Base-by-base conservation (phyloP, 495 filamentous ascomycete species). In the Penicillium flavigenum region DNA sequence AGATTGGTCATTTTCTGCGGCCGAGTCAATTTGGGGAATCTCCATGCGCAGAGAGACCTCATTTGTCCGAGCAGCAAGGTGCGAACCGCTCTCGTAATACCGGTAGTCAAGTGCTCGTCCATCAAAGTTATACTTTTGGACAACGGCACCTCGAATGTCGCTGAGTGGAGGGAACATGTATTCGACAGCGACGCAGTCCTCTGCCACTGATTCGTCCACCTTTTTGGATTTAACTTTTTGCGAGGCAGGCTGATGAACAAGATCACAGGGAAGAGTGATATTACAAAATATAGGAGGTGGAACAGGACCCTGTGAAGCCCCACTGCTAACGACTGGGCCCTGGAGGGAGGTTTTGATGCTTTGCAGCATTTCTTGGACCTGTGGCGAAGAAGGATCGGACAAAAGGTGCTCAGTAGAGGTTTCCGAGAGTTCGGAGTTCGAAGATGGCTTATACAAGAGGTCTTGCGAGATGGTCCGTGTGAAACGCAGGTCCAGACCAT, bases 401-500 rank as follows among this genome's bases (percentile, higher is more conserved):
- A 63, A 56, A n/a, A 72, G 34, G 4, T 77, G 59, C 1, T 52
- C 59, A 47, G 64, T 67, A 17, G 68, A 34, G 19, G 59, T 71
- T 32, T 71, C 66, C 2, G 70, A 72, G 48, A 75, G 10, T 10
- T 50, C 32, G 24, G 51, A 22, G 12, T 43, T 14, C 14, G 36
- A 6, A 19, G 51, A 44, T 19, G 36, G 11, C 9, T 32, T 19
- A 16, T 42, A 26, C 7, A 65, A 59, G 24, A 76, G 41, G 7
- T 77, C 64, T 1, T 53, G 62, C 47, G 66, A 69, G 19, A 72
- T 24, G 16, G 61, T 74, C 27, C 72, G 68, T 5, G 72, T 74
- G 48, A 79, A 79, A 4, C 75, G 75, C 27, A 79, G 61, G 54
- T 79, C 76, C 29, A 71, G 50, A 3, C 68, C 58, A 36, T 63